phyloP scores from a whole-genome alignment of 176 grass and related monocot genomes.

The Aegilops longissima region DNA sequence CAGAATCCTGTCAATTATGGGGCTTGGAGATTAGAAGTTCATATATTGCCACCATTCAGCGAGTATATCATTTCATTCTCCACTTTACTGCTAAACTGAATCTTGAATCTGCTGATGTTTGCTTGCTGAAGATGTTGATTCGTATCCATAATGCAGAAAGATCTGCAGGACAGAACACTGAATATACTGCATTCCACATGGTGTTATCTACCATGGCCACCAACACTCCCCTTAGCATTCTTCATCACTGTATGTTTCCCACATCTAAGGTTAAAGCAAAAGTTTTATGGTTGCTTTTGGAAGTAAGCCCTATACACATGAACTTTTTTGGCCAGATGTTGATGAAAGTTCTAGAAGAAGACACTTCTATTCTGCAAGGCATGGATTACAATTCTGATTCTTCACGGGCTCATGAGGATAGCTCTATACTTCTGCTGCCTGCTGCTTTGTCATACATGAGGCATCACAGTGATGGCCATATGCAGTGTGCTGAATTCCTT shows the following conservation, averaged over 20 bases:
- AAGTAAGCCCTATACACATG: constrained; percentile 73
- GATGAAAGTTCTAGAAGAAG: constrained; percentile 49
- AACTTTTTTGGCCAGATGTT: constrained; percentile 69
- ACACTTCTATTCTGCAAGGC: constrained; percentile 41
- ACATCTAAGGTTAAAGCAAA: constrained; percentile 75
- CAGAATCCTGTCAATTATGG: constrained; percentile 45
- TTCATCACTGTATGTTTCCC: constrained; percentile 65
- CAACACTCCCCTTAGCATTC: constrained; percentile 55
- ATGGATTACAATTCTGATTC: constrained; percentile 28
- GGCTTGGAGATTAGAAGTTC: constrained; percentile 42
- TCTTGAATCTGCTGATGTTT: constrained; percentile 74
- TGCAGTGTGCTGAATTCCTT: constrained; percentile 43
- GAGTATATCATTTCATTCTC: constrained; percentile 61
- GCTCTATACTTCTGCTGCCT: constrained; percentile 75
- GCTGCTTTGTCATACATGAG: constrained; percentile 71
- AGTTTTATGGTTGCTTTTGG: constrained; percentile 56
- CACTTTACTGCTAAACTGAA: constrained; percentile 60
- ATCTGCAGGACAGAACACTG: constrained; percentile 39
- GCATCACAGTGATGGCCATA: constrained; percentile 34
- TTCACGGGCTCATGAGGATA: constrained; percentile 45
- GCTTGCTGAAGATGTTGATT: constrained; percentile 58
- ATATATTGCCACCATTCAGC: constrained; percentile 53
- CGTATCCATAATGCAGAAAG: constrained; percentile 46
- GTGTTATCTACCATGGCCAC: constrained; percentile 59
- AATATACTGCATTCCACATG: constrained; percentile 58